Conservation (phyloP, 176 grass and related monocot genomes). For the Avena sativa region DNA sequence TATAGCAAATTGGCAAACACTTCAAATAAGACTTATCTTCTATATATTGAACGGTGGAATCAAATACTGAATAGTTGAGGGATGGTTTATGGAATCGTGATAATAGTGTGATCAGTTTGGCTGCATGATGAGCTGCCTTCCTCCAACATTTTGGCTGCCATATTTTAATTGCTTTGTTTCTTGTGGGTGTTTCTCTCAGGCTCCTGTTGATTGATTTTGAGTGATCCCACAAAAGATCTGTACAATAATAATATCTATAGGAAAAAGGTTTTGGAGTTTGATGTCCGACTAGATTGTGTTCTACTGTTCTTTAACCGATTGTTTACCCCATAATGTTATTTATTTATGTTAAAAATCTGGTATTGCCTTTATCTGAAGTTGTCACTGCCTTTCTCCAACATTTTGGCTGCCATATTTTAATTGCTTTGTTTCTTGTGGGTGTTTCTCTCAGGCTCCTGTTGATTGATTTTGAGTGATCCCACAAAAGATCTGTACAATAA, state of each 20-base stretch:
- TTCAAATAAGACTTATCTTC: background rate
- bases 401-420: background rate
- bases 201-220: slow-evolving; percentile 19
- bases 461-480: slow-evolving; percentile 10
- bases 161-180: slow-evolving; percentile 27
- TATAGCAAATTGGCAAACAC: background rate
- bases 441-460: slow-evolving; percentile 19
- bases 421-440: slow-evolving; percentile 28
- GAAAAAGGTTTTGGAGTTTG: background rate
- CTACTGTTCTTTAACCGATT: background rate
- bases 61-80: slow-evolving; percentile 7
- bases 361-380: background rate
- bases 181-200: slow-evolving; percentile 21
- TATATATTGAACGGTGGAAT: background rate
- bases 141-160: background rate
- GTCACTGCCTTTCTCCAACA: background rate
- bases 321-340: slow-evolving; percentile 14
- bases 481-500: background rate
- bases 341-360: background rate
- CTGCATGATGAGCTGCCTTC: background rate
- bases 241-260: background rate
- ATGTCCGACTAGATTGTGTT: background rate
- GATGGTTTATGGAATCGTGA: background rate
- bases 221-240: background rate
- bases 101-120: background rate